Evolutionary conservation across 2,329 filamentous ascomycete genomes (phyloP).

Genomic region (Reticulascus tulasneorum): DNA sequence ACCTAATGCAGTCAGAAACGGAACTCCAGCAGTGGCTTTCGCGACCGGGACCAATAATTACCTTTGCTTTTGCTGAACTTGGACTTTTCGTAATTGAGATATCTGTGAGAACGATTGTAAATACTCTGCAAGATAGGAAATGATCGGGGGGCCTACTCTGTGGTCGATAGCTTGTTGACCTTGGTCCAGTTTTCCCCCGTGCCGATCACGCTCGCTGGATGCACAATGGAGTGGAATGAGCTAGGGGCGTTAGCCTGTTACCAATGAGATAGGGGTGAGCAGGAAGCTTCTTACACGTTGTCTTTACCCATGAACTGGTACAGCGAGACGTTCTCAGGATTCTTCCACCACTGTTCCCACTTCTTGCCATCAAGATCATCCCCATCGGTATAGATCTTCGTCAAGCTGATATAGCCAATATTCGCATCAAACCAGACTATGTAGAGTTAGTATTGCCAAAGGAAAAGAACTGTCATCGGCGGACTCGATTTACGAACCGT

Average conservation of each 20-base stretch:
- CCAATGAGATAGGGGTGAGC: too few relatives aligned
- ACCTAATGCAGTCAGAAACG: too few relatives aligned
- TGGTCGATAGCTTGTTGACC: conserved; percentile 82
- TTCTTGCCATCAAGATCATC: conserved; percentile 48
- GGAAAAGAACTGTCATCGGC: too few relatives aligned
- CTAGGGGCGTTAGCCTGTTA: conserved; percentile 48
- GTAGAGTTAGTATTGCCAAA: too few relatives aligned
- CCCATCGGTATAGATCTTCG: conserved; percentile 73
- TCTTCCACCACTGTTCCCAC: conserved; percentile 94
- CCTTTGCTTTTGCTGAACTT: conserved; percentile 93
- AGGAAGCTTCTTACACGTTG: conserved; percentile 67
- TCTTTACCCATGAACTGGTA: too few relatives aligned
- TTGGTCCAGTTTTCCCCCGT: conserved; percentile 84
- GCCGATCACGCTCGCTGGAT: conserved; percentile 82
- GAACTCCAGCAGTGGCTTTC: too few relatives aligned
- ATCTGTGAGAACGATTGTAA: conserved; percentile 28
- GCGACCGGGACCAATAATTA: too few relatives aligned
- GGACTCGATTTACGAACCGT: too few relatives aligned
- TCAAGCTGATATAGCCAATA: conserved; percentile 94
- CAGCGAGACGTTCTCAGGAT: conserved; percentile 80
- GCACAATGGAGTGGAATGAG: conserved; percentile 89
- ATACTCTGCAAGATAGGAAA: background rate
- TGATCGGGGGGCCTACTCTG: conserved; percentile 46
- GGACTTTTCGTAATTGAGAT: conserved; percentile 81
- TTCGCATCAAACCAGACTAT: conserved; percentile 93